Percentiles rank a stretch among this genome's conserved stretches.
These are phyloP conservation scores for Kurtzmaniella quercitrusa DNA, from an alignment of 1,139 yeast species.

Conservation along the genomic window DNA sequence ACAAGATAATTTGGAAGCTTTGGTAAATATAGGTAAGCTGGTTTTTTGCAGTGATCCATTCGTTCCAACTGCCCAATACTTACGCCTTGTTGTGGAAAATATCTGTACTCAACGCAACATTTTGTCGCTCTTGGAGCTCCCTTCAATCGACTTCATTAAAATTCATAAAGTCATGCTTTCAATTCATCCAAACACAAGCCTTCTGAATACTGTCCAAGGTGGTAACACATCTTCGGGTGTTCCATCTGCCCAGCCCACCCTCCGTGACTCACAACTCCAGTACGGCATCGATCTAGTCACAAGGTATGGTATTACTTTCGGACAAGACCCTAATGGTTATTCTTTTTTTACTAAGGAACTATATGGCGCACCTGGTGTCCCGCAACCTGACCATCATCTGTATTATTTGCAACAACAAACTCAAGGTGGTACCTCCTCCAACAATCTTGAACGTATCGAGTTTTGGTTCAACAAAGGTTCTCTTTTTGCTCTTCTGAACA, in stretches of 20 bases:
- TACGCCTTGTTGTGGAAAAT: constrained; percentile 72
- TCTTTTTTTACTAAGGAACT: constrained; percentile 56
- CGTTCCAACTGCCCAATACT: constrained; percentile 75
- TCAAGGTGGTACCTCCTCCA: constrained; percentile 15
- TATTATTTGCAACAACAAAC: constrained; percentile 25
- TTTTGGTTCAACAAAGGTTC: constrained; percentile 78
- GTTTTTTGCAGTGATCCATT: constrained; percentile 78
- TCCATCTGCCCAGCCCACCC: constrained; percentile 7
- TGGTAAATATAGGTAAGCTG: constrained; percentile 72
- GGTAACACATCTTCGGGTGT: constrained; percentile 10
- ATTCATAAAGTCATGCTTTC: constrained; percentile 58
- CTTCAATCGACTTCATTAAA: constrained; percentile 62
- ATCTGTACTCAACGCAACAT: constrained; percentile 71
- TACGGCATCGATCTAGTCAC: constrained; percentile 63
- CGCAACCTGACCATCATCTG: constrained; percentile 27
- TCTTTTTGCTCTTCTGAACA: constrained; percentile 69
- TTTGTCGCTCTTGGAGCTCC: constrained; percentile 52
- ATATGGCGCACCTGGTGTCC: constrained; percentile 35
- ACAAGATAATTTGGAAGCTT: constrained; percentile 73
- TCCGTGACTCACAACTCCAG: constrained; percentile 42
- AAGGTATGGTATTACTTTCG: constrained; percentile 67
- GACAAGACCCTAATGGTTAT: constrained; percentile 62
- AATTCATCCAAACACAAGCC: constrained; percentile 43
- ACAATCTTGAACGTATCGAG: constrained; percentile 54
- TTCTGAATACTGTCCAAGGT: constrained; percentile 13